phyloP scores from a whole-genome alignment of 1,284 basidiomycete species.

The Ganoderma resinaceum region DNA sequence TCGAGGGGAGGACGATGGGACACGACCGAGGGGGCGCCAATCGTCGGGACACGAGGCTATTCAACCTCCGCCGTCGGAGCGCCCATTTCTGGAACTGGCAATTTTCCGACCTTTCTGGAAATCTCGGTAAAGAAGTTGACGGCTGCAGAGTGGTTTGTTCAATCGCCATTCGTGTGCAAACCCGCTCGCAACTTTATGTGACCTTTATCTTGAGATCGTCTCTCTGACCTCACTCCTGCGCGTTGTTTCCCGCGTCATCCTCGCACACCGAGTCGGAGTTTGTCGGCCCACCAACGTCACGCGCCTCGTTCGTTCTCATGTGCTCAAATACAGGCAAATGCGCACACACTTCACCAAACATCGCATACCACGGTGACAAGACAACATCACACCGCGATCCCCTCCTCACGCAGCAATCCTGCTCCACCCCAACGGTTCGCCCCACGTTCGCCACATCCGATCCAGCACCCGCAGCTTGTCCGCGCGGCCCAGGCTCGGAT shows the following conservation, averaged over 20 bases:
- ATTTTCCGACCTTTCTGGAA: not conserved
- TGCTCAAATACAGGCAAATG: no score
- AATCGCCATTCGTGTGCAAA: not conserved
- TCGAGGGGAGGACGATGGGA: not conserved
- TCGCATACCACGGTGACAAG: not conserved
- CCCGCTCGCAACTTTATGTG: not conserved
- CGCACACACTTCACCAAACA: no score
- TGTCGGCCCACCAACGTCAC: not conserved
- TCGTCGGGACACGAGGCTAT: conserved; percentile 24
- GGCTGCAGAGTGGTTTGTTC: not conserved
- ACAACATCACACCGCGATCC: not conserved
- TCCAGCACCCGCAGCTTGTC: conserved; percentile 84
- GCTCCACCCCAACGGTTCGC: conserved; percentile 64
- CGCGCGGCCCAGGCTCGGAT: conserved; percentile 66
- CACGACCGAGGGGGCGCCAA: not conserved
- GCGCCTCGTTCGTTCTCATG: not conserved
- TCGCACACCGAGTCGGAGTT: not conserved
- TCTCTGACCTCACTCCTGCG: no score
- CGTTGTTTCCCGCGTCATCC: no score
- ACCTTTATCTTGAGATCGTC: not conserved
- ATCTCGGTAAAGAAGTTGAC: not conserved
- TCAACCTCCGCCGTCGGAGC: conserved; percentile 16
- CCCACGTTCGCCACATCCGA: conserved; percentile 93
- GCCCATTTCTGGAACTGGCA: not conserved
- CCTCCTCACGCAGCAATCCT: conserved; percentile 31